phyloP scores from a whole-genome alignment of 2,329 filamentous ascomycete species.

The Hysterium pulicare region DNA sequence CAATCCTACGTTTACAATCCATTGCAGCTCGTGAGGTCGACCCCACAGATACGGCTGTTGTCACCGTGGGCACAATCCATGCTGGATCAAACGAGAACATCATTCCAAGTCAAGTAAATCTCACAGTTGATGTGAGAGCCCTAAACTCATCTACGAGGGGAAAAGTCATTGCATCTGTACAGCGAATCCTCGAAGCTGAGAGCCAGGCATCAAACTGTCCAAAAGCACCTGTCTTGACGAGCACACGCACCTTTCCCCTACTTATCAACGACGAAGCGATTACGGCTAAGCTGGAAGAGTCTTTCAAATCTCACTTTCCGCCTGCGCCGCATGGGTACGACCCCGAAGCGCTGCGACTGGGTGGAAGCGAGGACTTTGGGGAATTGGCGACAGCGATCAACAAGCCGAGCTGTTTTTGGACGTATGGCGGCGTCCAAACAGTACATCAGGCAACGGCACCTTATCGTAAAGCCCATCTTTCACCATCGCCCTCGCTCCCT shows the following conservation, averaged over 20 bases:
- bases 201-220: conserved; percentile 40
- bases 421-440: conserved; percentile 54
- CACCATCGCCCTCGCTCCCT: conserved; percentile 59
- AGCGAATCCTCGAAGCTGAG: conserved; percentile 52
- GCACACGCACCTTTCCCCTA: no score
- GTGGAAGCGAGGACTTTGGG: conserved; percentile 54
- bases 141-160: conserved; percentile 42
- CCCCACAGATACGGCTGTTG: conserved; percentile 48
- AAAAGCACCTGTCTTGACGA: no score
- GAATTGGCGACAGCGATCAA: conserved; percentile 46
- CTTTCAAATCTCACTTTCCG: conserved; percentile 47
- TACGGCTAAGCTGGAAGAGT: conserved; percentile 35
- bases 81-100: conserved; percentile 56
- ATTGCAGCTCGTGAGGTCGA: conserved; percentile 52
- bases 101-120: conserved; percentile 49
- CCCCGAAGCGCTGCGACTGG: conserved; percentile 33
- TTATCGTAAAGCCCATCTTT: conserved; percentile 51
- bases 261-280: conserved; percentile 47
- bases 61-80: conserved; percentile 54
- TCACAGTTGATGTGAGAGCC: conserved; percentile 52
- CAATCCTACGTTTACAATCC: conserved; percentile 52
- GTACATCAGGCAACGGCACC: conserved; percentile 51
- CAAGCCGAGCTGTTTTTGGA: conserved; percentile 51
- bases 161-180: conserved; percentile 44
- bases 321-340: no score